Evolutionary conservation across 2,329 filamentous ascomycete species (phyloP), one percentile per base, ranked within the genome.

Genomic region (Nothophaeocryptopus gaeumannii): DNA sequence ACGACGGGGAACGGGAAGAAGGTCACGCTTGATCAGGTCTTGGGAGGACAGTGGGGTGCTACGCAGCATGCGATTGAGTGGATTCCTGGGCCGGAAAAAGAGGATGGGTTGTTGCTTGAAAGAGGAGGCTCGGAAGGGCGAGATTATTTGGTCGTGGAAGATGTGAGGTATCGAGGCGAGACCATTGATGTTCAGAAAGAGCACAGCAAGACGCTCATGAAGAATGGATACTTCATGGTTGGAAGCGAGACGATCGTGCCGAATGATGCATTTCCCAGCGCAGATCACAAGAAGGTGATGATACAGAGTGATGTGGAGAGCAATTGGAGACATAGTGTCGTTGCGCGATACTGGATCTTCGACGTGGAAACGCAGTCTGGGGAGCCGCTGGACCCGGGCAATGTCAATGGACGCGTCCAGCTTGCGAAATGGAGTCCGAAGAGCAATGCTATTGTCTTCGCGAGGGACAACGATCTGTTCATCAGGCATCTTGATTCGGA

Each of bases 251-350:
- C 69, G 12, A 74, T 89, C 58, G 67, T 63, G n/a, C 84, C 88
- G 0, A 70, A 70, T 11, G 77, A 80, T 59, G 80, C 83, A 2
- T 85, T 81, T 76, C 89, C 93, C 2, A 96, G 89, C 65, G 82
- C 84, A 26, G 82, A 97, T 67, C 77, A 96, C 68, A 89, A 84
- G 63, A 92, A 88, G 67, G 89, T 99, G 2, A 78, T 99, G 44
- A 74, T 96, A n/a, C 79, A 84, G 42, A 89, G 89, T 8, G 76
- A 89, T 45, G 67, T 75, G 15, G 72, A 88, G 68, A 82, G 81
- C 62, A 90, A 93, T 62, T 99, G 90, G 86, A 84, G 93, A 58
- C 87, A 97, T 69, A 97, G 92, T 0, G 91, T 82, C 63, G 90
- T 84, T 8, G 92, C 86, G 0, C 76, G 80, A 20, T 99, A 96